A percentile compares a stretch with the other conserved stretches of the same genome.
phyloP scores from a whole-genome alignment of 2,329 filamentous ascomycete genomes.

The Diaporthe sp. region DNA sequence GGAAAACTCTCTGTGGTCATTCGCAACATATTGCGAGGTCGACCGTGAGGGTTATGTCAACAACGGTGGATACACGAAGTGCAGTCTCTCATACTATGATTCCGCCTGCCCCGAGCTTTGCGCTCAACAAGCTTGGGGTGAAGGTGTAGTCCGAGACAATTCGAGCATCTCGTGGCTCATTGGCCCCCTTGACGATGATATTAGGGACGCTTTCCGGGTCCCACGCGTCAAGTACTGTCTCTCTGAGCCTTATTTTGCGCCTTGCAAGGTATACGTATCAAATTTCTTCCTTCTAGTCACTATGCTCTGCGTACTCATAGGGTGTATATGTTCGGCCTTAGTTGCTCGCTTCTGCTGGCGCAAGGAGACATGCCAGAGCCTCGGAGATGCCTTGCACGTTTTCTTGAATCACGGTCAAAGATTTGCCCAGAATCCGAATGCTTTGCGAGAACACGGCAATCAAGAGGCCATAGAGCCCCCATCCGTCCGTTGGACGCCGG shows the following conservation, averaged over 20 bases:
- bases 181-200: background rate
- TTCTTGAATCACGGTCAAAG: background rate
- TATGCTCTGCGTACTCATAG: background rate
- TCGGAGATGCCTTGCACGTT: background rate
- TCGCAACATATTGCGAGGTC: background rate
- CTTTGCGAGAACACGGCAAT: too few relatives aligned
- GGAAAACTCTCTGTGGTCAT: background rate
- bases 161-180: background rate
- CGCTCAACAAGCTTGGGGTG: background rate
- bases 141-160: background rate
- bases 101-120: background rate
- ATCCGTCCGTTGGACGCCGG: background rate
- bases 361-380: background rate
- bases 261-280: background rate
- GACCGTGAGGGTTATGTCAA: background rate
- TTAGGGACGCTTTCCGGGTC: background rate
- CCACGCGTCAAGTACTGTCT: background rate
- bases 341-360: background rate
- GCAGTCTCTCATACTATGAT: too few relatives aligned
- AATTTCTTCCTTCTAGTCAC: background rate
- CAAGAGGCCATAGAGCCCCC: accelerated
- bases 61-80: background rate
- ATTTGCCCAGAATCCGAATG: background rate
- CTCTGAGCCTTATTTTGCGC: background rate
- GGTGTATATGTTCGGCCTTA: background rate